Base-by-base conservation (phyloP, 495 filamentous ascomycete species). In the Aspergillus wentii region DNA sequence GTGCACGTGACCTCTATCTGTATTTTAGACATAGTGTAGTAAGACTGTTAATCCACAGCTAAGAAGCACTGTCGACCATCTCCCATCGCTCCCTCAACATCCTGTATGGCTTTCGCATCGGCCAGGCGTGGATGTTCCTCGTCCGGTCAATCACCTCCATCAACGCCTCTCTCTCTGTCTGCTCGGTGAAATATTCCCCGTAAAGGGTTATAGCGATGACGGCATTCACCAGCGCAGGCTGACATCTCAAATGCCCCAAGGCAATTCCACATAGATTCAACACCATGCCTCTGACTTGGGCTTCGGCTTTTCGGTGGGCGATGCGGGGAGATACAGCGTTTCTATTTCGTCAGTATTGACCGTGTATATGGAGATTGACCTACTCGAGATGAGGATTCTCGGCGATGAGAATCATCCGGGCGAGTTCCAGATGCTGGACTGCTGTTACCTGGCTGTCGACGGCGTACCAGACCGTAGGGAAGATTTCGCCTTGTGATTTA, bases 391-490 rank as follows among this genome's bases (percentile, higher is more conserved):
- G 41, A 3, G 56, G 52, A 17, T 44, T 56, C 30, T 56, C 49
- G 0, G 52, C 56, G 8, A 37, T 50, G 16, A 59, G 29, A 2
- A 56, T 54, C 44, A 56, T 41, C 26, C 51, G 38, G 4, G 49
- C 46, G 5, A 59, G 22, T 27, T 42, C 37, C 11, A 54, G 44
- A 15, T 59, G 52, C 27, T 56, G 56, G 4, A 44, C 33, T 8
- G 42, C 52, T 8, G 49, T 50, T 3, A 54, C 52, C 16, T 56
- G 52, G 5, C 40, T 27, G 27, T 53, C 49, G 9, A 38, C 45
- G 13, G 25, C 25, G 17, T 51, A 59, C 56, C 52, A 59, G 0
- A 52, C 41, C 1, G 56, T 56, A 15, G 56, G 52, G 22, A 59
- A 56, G 17, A 59, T 43, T 16, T 48, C 28, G 4, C 56, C 56